Evolutionary conservation across 805 yeast genomes (phyloP), one percentile per base, ranked within the genome.

Genomic region (Kluyveromyces starmeri): DNA sequence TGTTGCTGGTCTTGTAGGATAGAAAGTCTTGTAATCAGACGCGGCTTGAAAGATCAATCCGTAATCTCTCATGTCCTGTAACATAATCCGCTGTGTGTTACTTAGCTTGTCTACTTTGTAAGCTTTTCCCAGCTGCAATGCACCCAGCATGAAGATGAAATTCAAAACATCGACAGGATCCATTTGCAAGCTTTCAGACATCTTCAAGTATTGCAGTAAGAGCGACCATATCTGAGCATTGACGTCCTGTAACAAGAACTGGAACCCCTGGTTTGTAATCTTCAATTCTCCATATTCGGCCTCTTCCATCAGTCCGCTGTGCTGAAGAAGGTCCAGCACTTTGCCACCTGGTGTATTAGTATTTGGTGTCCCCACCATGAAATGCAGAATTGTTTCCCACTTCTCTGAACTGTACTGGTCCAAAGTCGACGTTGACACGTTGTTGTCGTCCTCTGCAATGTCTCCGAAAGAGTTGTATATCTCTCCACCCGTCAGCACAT

Each of bases 321-420:
- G 85, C 43, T 73, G 70, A 32, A 92, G 64, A 18, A 92, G 64
- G 12, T 76, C 71, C 32, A 92, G 64, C 1, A 89, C 96, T 12
- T 89, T 88, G n/a, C 71, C 69, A 31, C 88, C 78, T 3, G 96
- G 95, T 2, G 73, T 62, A 12, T 66, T 69, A 8, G 72, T 66
- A 29, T 78, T 61, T 34, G 83, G 83, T 0, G 96, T 84, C 2
- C 97, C 96, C 28, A 92, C 99, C 97, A 92, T 89, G 62, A 80
- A 92, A 65, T 92, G 97, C 47, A 92, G 65, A 46, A 92, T 89
- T 6, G 84, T 75, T 54, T 92, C 99, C 98, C 98, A 92, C 52
- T 82, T 85, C 29, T 70, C 72, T 5, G 85, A 71, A 10, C 96
- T 94, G 59, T 85, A 88, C 25, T 66, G 65, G 45, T 84, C 94